These are phyloP conservation scores for Phyllostachys edulis DNA, from an alignment of 176 grass and related monocot genomes.

Conservation along the genomic window DNA sequence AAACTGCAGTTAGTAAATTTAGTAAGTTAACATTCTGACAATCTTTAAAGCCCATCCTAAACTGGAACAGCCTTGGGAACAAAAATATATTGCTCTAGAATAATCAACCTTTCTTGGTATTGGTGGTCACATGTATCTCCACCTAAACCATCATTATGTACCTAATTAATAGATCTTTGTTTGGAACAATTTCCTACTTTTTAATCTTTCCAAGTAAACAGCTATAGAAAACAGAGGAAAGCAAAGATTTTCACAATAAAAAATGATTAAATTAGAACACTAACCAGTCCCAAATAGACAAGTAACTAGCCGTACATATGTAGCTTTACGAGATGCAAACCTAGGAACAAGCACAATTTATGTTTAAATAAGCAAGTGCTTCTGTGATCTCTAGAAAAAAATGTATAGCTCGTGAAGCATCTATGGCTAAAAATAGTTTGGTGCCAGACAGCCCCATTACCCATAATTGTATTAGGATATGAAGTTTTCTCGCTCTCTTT, in stretches of 20 bases:
- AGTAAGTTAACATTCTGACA: slow-evolving; percentile 29
- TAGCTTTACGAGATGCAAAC: slow-evolving; percentile 48
- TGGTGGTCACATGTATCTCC: slow-evolving; percentile 45
- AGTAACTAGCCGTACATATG: slow-evolving; percentile 30
- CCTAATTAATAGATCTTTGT: slow-evolving; percentile 26
- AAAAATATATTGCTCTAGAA: slow-evolving; percentile 29
- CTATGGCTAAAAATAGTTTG: neutral
- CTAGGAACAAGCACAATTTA: slow-evolving; percentile 31
- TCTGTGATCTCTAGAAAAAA: slow-evolving; percentile 31
- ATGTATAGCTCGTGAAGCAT: slow-evolving; percentile 41
- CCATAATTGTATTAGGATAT: slow-evolving; percentile 2
- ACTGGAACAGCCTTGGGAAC: slow-evolving; percentile 36
- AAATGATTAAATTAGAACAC: slow-evolving; percentile 31
- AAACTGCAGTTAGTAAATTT: slow-evolving; percentile 28
- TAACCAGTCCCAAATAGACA: slow-evolving; percentile 45
- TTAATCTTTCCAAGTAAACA: slow-evolving; percentile 26
- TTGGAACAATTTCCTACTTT: slow-evolving; percentile 27
- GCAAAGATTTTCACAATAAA: slow-evolving; percentile 25
- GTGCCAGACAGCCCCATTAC: slow-evolving; percentile 6
- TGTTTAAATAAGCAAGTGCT: slow-evolving; percentile 41
- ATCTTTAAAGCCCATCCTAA: slow-evolving; percentile 44
- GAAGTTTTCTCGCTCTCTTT: neutral
- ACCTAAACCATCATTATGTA: slow-evolving; percentile 36
- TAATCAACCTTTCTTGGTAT: slow-evolving; percentile 31
- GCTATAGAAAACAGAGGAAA: neutral